Percentiles rank a stretch among this genome's conserved stretches.
phyloP scores from a whole-genome alignment of 2,329 filamentous ascomycete species.

The Arthrobotrys entomopaga region DNA sequence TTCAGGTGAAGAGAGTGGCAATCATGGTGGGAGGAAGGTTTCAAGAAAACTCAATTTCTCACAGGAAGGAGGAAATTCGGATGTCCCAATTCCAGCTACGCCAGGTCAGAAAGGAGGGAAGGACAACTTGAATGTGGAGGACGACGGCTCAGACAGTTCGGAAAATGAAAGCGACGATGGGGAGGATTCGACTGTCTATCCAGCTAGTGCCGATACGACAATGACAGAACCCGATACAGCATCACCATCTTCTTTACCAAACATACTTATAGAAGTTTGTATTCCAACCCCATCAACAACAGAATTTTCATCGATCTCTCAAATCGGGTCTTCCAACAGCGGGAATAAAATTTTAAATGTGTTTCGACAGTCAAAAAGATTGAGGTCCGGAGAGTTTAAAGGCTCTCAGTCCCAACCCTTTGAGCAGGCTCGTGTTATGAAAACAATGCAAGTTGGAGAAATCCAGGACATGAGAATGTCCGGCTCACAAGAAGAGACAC shows the following conservation, averaged over 20 bases:
- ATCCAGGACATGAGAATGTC: no score
- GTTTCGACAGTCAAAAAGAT: conserved; percentile 30
- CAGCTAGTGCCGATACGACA: conserved; percentile 46
- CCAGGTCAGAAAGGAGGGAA: background rate
- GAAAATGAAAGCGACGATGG: conserved; percentile 17
- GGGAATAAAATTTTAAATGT: conserved; percentile 26
- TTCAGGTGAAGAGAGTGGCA: background rate
- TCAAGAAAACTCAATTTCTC: conserved; percentile 43
- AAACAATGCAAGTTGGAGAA: no score
- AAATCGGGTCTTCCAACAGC: background rate
- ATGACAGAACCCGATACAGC: conserved; percentile 20
- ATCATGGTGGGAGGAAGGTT: conserved; percentile 4
- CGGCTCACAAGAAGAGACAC: background rate
- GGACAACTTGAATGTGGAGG: background rate
- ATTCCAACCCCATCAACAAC: background rate
- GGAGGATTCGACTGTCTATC: conserved; percentile 25
- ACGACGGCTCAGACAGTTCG: background rate
- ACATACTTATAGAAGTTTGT: conserved; percentile 35
- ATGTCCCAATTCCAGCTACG: background rate
- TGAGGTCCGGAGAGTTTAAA: conserved; percentile 5
- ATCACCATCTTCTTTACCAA: conserved; percentile 4
- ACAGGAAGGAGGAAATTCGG: background rate
- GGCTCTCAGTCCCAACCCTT: background rate
- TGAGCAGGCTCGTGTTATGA: no score
- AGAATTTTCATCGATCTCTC: background rate